Evolutionary conservation across 2,329 filamentous ascomycete genomes (phyloP), one percentile per base, ranked within the genome.

Genomic region (Microsporum canis): DNA sequence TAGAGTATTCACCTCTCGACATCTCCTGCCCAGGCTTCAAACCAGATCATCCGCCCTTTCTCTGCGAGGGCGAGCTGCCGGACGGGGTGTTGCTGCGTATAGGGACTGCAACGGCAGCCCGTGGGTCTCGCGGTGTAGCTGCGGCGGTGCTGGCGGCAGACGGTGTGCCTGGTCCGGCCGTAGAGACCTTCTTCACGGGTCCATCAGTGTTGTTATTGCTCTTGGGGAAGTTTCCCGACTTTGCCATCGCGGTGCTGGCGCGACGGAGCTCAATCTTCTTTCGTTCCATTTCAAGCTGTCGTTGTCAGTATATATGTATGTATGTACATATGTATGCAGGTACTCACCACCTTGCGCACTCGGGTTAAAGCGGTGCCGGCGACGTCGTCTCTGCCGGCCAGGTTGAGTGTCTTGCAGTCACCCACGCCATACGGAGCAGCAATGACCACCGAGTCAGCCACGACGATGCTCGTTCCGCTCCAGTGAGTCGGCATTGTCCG

Each of bases 401-500:
- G 61, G 29, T 34, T 53, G 7, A 53, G 49, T 5, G 75, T 63
- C 60, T 71, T 71, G 68, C 83, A 82, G 67, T 82, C 80, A 51
- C 83, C 81, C 27, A 79, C 71, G 5, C 75, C 77, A 69, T 86
- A 87, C 1, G 84, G 84, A 12, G 81, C 74, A 23, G 78, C 72
- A 62, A 87, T 81, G 60, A 83, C 74, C 60, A 85, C 83, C 3
- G 80, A 77, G 66, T 86, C 83, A 59, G 81, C 82, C 56, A 85
- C 80, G 60, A 86, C 76, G 64, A 87, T 86, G 58, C 77, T 77
- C 38, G 76, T 74, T 17, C 79, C 80, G 65, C 82, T 78, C 84
- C 84, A 87, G 63, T 81, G 77, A 33, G 81, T 78, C 7, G 82
- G 82, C 68, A 83, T 84, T 71, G 82, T 83, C 66, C 82, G 78